phyloP scores from a whole-genome alignment of 495 filamentous ascomycete species.

The Daldinia vernicosa region DNA sequence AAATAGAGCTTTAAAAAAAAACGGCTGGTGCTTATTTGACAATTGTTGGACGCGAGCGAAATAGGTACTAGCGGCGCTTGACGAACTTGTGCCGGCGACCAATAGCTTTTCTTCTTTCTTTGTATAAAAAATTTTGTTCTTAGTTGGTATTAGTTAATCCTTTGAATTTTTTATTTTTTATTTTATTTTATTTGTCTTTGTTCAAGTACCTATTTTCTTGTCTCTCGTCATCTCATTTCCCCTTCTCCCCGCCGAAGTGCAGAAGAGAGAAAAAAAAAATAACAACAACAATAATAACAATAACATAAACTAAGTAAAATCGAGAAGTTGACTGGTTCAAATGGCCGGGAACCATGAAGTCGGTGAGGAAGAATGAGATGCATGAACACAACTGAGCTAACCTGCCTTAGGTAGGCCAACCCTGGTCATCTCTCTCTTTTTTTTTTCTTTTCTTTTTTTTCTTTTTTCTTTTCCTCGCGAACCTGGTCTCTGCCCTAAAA shows the following conservation, averaged over 20 bases:
- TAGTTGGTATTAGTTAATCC: background rate
- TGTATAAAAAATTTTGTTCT: background rate
- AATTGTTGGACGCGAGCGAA: constrained; percentile 19
- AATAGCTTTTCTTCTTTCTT: background rate
- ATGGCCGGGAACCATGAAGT: constrained; percentile 64
- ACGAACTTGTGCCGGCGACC: background rate
- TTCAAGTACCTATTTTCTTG: background rate
- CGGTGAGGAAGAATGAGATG: constrained; percentile 66
- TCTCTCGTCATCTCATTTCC: background rate
- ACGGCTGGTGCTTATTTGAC: constrained; percentile 25
- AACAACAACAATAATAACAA: background rate
- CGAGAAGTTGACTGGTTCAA: constrained; percentile 54
- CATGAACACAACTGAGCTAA: constrained; percentile 63
- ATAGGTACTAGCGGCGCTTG: constrained; percentile 21
- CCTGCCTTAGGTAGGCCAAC: constrained; percentile 41
- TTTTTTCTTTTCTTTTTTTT: background rate
- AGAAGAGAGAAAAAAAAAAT: background rate
- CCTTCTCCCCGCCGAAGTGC: background rate
- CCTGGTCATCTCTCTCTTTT: constrained; percentile 32
- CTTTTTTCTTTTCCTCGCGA: constrained; percentile 17
- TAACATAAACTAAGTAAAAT: constrained; percentile 3
- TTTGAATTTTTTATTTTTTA: background rate
- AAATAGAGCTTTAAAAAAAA: constrained; percentile 34
- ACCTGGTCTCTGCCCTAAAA: constrained; percentile 55
- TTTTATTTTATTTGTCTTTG: background rate